phyloP scores from a whole-genome alignment of 306 rosid species.

The Ormosia semicastrata region DNA sequence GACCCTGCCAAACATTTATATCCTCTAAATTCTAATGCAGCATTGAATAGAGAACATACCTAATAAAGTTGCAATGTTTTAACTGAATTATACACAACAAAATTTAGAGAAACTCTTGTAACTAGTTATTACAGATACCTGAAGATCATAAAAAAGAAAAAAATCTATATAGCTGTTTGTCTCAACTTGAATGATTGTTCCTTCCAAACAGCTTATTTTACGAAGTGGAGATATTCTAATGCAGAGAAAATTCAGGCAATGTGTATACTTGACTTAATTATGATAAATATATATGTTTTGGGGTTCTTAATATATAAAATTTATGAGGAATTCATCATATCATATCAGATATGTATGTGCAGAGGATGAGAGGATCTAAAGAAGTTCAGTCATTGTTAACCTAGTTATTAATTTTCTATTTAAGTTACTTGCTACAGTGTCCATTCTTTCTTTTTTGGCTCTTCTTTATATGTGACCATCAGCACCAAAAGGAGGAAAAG shows the following conservation, averaged over 20 bases:
- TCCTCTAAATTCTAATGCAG: background rate
- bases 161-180: background rate
- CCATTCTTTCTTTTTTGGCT: background rate
- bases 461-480: background rate
- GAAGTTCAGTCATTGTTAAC: background rate
- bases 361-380: background rate
- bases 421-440: background rate
- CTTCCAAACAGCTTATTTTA: background rate
- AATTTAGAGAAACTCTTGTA: background rate
- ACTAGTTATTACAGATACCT: background rate
- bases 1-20: background rate
- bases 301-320: background rate
- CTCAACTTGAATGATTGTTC: background rate
- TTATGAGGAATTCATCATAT: background rate
- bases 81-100: background rate
- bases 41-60: background rate
- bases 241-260: background rate
- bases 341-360: background rate
- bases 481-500: too few species aligned
- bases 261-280: background rate
- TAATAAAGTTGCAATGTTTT: constrained; percentile 7
- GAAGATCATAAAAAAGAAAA: background rate
- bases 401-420: background rate
- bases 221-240: background rate
- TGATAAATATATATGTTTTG: background rate